Conservation (phyloP, 352 stramenopile genomes). For the Globisporangium echinulatum region DNA sequence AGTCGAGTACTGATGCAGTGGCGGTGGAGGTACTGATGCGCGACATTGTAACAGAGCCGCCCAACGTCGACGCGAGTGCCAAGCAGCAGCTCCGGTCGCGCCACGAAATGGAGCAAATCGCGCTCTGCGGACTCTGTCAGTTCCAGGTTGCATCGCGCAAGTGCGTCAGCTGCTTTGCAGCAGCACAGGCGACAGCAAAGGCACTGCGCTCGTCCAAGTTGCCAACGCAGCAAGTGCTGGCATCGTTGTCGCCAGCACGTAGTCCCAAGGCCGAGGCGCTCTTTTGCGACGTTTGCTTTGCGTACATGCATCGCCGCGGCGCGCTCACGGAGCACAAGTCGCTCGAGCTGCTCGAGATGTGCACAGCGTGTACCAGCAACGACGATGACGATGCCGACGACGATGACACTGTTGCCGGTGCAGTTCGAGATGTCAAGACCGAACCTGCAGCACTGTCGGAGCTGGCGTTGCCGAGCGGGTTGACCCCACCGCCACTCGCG, state of each 20-base stretch:
- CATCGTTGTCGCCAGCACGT: neutral
- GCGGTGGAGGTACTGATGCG: too few relatives aligned
- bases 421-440: neutral
- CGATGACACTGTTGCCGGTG: neutral
- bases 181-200: constrained; percentile 3
- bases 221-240: neutral
- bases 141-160: constrained; percentile 56
- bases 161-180: constrained; percentile 27
- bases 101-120: constrained; percentile 35
- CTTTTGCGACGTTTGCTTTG: constrained; percentile 67
- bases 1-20: neutral
- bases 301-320: constrained; percentile 41
- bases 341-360: constrained; percentile 38
- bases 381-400: constrained; percentile 10
- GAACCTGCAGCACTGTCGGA: neutral
- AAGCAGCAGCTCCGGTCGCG: neutral
- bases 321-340: constrained; percentile 35
- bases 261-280: constrained; percentile 17
- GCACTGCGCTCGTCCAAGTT: neutral
- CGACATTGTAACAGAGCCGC: too few relatives aligned
- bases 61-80: neutral
- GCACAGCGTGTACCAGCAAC: constrained; percentile 21
- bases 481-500: neutral
- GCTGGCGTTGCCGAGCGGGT: too few relatives aligned
- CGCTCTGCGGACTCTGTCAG: constrained; percentile 48